A percentile compares a stretch with the other conserved stretches of the same genome.
phyloP scores from a whole-genome alignment of 257 asterid genomes.

The Voacanga thouarsii region DNA sequence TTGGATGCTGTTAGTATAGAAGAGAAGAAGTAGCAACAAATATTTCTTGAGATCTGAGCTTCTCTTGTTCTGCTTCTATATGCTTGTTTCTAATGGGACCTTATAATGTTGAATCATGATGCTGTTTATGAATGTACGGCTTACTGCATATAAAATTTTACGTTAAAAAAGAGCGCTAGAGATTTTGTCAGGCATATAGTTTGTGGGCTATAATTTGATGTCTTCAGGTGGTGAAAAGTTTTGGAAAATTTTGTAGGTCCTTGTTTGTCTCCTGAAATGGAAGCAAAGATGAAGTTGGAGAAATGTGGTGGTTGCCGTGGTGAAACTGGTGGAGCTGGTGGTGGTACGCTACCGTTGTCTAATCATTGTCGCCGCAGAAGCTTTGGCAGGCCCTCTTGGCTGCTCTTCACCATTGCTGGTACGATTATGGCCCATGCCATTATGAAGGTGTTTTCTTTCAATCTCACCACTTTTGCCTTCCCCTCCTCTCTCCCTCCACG shows the following conservation, averaged over 20 bases:
- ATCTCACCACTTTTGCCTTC: background rate
- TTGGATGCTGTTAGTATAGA: background rate
- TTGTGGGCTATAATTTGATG: constrained; percentile 2
- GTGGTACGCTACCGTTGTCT: constrained; percentile 20
- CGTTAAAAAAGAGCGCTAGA: background rate
- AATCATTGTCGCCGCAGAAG: constrained; percentile 41
- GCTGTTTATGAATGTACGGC: background rate
- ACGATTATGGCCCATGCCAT: constrained; percentile 1
- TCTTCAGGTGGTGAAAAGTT: background rate
- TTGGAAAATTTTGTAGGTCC: constrained; percentile 7
- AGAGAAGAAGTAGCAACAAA: background rate
- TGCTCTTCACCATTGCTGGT: constrained; percentile 86
- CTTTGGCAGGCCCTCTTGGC: constrained; percentile 86
- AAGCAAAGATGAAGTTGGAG: constrained; percentile 35
- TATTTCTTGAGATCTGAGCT: constrained; percentile 1
- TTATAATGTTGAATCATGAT: background rate
- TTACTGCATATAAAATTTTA: background rate
- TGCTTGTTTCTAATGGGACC: background rate
- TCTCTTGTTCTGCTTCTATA: background rate
- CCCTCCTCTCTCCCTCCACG: too few relatives aligned
- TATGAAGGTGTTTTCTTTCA: too few relatives aligned
- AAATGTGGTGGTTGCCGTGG: constrained; percentile 33
- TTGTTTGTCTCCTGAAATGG: constrained; percentile 37
- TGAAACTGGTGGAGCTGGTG: constrained; percentile 18
- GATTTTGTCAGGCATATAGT: background rate